These are phyloP conservation scores for Microbotryum silenes-acaulis DNA, from an alignment of 1,284 basidiomycete species.

Conservation along the genomic window DNA sequence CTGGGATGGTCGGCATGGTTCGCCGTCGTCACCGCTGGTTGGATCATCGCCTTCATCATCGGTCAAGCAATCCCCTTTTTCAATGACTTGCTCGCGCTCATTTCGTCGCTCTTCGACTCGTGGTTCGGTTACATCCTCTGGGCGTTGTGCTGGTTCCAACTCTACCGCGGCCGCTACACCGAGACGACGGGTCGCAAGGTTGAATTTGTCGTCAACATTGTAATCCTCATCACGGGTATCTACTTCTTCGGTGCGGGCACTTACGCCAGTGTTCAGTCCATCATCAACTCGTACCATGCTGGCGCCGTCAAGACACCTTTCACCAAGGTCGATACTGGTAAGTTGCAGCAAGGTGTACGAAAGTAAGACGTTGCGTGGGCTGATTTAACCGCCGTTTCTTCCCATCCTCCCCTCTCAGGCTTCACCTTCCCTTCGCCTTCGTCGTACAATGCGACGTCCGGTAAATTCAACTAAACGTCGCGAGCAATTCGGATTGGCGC, in stretches of 20 bases:
- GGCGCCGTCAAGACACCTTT: conserved; percentile 26
- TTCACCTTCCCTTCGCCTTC: too few species aligned
- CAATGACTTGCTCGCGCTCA: conserved; percentile 40
- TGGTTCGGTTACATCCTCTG: conserved; percentile 46
- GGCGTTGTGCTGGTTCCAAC: conserved; percentile 40
- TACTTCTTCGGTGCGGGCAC: conserved; percentile 47
- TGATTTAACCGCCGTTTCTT: too few species aligned
- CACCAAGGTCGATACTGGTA: background rate
- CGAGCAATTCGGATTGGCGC: too few species aligned
- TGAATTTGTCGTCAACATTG: conserved; percentile 40
- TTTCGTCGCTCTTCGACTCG: conserved; percentile 40
- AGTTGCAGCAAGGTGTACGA: too few species aligned
- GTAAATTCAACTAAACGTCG: too few species aligned
- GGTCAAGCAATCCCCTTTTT: conserved; percentile 48
- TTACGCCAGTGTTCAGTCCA: conserved; percentile 46
- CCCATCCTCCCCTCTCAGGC: too few species aligned
- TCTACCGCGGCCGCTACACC: conserved; percentile 41
- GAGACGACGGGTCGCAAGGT: conserved; percentile 17
- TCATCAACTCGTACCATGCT: conserved; percentile 41
- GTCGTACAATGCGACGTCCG: too few species aligned
- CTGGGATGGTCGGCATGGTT: conserved; percentile 56
- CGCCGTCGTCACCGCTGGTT: conserved; percentile 51
- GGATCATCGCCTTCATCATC: conserved; percentile 56
- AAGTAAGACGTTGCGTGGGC: too few species aligned
- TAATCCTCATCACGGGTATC: conserved; percentile 42